Base-by-base conservation (phyloP, 495 filamentous ascomycete species). In the Evernia prunastri region DNA sequence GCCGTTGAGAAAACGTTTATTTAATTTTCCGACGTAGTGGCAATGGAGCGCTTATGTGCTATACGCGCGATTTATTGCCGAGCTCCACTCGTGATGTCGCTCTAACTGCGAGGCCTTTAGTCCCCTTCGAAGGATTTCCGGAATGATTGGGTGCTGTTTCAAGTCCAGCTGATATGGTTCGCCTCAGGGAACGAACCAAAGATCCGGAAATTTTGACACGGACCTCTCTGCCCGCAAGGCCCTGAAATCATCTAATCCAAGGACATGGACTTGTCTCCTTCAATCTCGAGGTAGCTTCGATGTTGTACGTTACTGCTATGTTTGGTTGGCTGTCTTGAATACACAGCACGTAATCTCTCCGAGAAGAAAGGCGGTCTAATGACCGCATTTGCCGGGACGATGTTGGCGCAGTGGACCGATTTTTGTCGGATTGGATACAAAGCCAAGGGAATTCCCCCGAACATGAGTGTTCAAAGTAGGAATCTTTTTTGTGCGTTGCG, bases 331-430 rank as follows among this genome's bases (percentile, higher is more conserved):
- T 33, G 59, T n/a, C 37, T 25, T 39, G 27, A 36, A 12, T 17
- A 27, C 23, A 12, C 40, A n/a, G 9, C 47, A 39, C 6, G 23
- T 39, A 54, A 54, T 36, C 25, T 56, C 17, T 43, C 36, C 36
- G 25, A 27, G 23, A n/a, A 36, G 17, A 62, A 56, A n/a, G n/a
- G 60, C 60, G 60, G 56, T 25, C 60, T 56, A 62, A 62, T 62
- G 35, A 31, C 25, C 36, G 60, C 15, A 39, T 17, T n/a, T n/a
- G 49, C 31, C 60, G 47, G 60, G 27, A 56, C 49, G 7, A 20
- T 33, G 13, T 27, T 15, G 17, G 29, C 10, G 25, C n/a, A 33
- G 29, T 42, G 40, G 15, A 8, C 4, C 20, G 20, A 31, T 15
- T 15, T n/a, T 40, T 25, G 31, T 56, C 9, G 36, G 2, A n/a